Evolutionary conservation across 208 protist genomes (phyloP).

Genomic region (Blechomonas ayalai): DNA sequence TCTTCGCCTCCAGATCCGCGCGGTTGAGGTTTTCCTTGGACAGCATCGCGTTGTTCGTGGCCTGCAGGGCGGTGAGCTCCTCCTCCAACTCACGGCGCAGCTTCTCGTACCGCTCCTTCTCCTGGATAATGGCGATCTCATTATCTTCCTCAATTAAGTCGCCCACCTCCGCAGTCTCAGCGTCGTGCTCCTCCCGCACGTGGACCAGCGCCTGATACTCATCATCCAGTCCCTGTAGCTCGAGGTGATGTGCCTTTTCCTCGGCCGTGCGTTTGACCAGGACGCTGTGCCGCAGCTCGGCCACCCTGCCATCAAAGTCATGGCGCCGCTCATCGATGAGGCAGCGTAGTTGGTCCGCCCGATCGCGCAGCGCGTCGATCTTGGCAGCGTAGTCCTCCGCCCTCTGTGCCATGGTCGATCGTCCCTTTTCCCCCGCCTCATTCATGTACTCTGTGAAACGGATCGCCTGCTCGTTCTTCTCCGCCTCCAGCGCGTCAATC

Average conservation of each 20-base stretch:
- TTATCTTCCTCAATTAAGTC: conserved; percentile 93
- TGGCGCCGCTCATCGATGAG: conserved; percentile 72
- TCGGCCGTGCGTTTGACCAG: conserved; percentile 23
- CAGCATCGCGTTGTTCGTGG: conserved; percentile 77
- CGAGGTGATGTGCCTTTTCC: conserved; percentile 34
- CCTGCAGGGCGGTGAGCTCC: conserved; percentile 78
- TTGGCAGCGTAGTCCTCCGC: conserved; percentile 89
- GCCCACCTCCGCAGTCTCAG: conserved; percentile 78
- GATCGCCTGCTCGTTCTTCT: conserved; percentile 92
- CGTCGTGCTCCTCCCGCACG: conserved; percentile 66
- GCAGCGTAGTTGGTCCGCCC: conserved; percentile 56
- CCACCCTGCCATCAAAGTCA: conserved; percentile 40
- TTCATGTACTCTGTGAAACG: conserved; percentile 92
- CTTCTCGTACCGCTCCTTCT: conserved; percentile 92
- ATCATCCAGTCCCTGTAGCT: conserved; percentile 50
- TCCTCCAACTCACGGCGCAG: conserved; percentile 87
- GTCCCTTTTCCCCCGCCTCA: conserved; percentile 72
- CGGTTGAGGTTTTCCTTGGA: conserved; percentile 88
- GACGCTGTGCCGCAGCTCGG: conserved; percentile 36
- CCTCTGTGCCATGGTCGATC: conserved; percentile 52
- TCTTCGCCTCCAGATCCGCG: conserved; percentile 90
- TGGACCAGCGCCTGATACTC: conserved; percentile 42
- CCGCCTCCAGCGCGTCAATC: conserved; percentile 63
- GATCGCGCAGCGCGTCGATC: conserved; percentile 78
- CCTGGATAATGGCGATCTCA: conserved; percentile 91